These are phyloP conservation scores for Epichloe sylvatica DNA, from an alignment of 2,329 filamentous ascomycete species.

Conservation along the genomic window DNA sequence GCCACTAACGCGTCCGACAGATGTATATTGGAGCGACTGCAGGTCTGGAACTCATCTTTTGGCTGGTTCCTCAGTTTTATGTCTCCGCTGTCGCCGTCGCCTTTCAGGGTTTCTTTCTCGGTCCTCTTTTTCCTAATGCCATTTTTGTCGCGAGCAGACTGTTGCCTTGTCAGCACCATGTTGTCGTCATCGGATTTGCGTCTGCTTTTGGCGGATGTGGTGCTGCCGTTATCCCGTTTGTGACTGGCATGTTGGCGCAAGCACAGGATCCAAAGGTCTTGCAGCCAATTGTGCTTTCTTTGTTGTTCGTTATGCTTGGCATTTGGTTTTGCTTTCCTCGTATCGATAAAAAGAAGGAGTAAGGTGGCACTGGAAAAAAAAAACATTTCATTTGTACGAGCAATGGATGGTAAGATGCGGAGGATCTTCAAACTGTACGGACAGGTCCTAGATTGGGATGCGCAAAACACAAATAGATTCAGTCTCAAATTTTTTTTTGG, in stretches of 20 bases:
- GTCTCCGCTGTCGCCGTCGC: conserved; percentile 46
- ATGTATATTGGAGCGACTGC: conserved; percentile 48
- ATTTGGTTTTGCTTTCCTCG: conserved; percentile 26
- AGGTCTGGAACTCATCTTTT: conserved; percentile 45
- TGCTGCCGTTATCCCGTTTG: conserved; percentile 44
- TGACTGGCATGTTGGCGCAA: conserved; percentile 47
- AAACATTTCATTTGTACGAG: too few species aligned
- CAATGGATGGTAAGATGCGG: too few species aligned
- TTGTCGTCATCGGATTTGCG: conserved; percentile 59
- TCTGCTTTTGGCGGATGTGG: conserved; percentile 59
- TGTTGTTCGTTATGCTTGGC: conserved; percentile 22
- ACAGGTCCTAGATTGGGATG: too few species aligned
- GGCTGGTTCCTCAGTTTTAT: conserved; percentile 46
- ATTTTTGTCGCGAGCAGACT: conserved; percentile 57
- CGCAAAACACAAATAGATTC: too few species aligned
- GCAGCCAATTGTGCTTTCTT: conserved; percentile 34
- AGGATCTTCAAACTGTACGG: too few species aligned
- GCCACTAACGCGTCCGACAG: conserved; percentile 33
- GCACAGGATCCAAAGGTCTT: conserved; percentile 33
- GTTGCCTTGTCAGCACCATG: conserved; percentile 54
- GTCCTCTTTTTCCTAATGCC: conserved; percentile 58
- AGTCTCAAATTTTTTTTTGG: too few species aligned
- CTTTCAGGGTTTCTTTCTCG: conserved; percentile 60
- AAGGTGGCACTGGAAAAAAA: too few species aligned
- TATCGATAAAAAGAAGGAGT: conserved; percentile 27